A percentile compares a stretch with the other conserved stretches of the same genome.
Conservation (phyloP, 208 protist species). For the Leishmania turanica region DNA sequence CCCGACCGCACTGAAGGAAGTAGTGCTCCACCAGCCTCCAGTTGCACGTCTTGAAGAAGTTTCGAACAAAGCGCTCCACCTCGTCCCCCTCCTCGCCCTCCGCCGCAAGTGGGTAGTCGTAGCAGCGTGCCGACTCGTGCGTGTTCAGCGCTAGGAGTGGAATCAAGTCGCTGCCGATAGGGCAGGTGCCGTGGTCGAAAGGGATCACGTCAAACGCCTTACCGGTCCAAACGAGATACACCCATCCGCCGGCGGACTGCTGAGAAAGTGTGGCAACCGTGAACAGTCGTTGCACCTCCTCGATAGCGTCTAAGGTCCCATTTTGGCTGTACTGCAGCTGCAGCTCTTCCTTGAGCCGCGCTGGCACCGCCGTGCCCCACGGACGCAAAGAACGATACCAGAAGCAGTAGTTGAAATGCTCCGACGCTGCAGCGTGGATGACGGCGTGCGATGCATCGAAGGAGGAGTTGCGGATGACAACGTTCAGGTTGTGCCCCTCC, state of each 20-base stretch:
- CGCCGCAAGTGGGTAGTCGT: slow-evolving; percentile 55
- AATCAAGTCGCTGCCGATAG: slow-evolving; percentile 72
- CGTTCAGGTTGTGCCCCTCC: slow-evolving; percentile 83
- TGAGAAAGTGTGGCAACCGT: slow-evolving; percentile 61
- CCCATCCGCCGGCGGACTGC: slow-evolving; percentile 67
- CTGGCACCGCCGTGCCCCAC: slow-evolving; percentile 75
- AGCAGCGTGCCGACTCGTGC: slow-evolving; percentile 59
- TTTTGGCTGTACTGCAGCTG: slow-evolving; percentile 77
- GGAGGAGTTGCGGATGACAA: slow-evolving; percentile 75
- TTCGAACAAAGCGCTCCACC: slow-evolving; percentile 71
- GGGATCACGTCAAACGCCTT: slow-evolving; percentile 78
- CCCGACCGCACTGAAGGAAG: slow-evolving; percentile 38
- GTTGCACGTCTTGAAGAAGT: slow-evolving; percentile 91
- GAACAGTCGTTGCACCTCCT: slow-evolving; percentile 63
- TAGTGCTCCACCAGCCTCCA: slow-evolving; percentile 74
- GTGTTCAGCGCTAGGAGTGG: slow-evolving; percentile 80
- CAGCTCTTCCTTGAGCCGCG: slow-evolving; percentile 64
- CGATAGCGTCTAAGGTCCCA: slow-evolving; percentile 60
- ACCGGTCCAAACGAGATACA: slow-evolving; percentile 87
- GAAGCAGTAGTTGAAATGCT: slow-evolving; percentile 94
- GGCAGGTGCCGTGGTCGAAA: slow-evolving; percentile 79
- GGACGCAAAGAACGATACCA: slow-evolving; percentile 86
- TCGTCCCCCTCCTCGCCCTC: slow-evolving; percentile 11
- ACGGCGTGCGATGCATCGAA: slow-evolving; percentile 83
- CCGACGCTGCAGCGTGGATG: slow-evolving; percentile 66